Evolutionary conservation across 192 early-diverging fungal genomes (phyloP), one percentile per base, ranked within the genome.

Genomic region (Gaertneriomyces semiglobifer): DNA sequence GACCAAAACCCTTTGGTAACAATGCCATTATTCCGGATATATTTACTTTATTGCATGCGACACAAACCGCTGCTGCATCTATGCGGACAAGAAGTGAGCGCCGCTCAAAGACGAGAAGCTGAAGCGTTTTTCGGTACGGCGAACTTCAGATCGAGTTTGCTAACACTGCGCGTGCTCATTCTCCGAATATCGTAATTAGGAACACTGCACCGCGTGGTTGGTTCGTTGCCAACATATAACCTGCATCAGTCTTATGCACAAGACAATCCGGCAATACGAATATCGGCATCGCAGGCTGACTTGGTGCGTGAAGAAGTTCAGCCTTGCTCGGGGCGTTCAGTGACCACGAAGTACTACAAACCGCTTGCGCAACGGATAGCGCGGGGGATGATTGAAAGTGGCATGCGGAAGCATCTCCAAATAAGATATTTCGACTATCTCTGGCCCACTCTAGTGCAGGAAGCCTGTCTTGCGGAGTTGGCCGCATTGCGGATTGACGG

Each of bases 1-100:
- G 70, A 72, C 41, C 52, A 73, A 33, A 79, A 79, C 57, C n/a
- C 62, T 5, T 68, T 66, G 53, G 64, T 63, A 6, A 43, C 14
- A 0, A 61, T 55, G 1, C 67, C 65, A 33, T 59, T 73, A 14
- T 79, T 72, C 47, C 53, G 71, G n/a, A 53, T 19, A n/a, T 79
- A 79, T 44, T 43, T 69, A 3, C 7, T 79, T 16, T 73, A 64
- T 53, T 61, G 73, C 18, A 43, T 79, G 16, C 44, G 65, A 20
- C 67, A 70, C 25, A 60, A 74, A 6, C 60, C 59, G 14, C 53
- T 77, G 38, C 71, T 67, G 53, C n/a, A 12, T 2, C 42, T 77
- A 38, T 59, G 68, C 52, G 67, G 69, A 9, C 44, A 50, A 9
- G 52, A 38, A 14, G 53, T 78, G 39, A 69, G 63, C 5, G 47